Percentiles rank a stretch among this genome's conserved stretches.
Evolutionary conservation across 1,284 basidiomycete genomes (phyloP).

Genomic region (Tilletia walkeri): DNA sequence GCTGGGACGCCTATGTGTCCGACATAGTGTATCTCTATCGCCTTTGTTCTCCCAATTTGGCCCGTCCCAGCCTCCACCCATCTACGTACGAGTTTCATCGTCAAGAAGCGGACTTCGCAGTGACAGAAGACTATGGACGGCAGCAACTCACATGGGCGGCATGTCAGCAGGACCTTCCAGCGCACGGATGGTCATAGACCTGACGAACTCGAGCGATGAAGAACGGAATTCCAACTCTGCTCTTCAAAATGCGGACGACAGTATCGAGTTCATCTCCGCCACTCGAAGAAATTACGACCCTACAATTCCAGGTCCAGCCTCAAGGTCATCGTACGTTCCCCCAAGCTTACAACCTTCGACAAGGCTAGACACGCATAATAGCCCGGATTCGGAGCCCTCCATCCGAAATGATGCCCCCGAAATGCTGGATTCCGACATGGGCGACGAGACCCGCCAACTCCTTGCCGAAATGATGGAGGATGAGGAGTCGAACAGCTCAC

Average conservation of each 20-base stretch:
- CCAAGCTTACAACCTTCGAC: not conserved
- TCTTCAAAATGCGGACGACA: not conserved
- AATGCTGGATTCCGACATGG: slow-evolving; percentile 8
- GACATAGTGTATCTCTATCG: too few relatives aligned
- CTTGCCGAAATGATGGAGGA: not conserved
- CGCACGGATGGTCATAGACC: slow-evolving; percentile 13
- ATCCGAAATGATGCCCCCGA: not conserved
- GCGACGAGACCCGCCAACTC: slow-evolving; percentile 15
- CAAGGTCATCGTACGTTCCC: not conserved
- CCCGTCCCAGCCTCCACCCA: too few relatives aligned
- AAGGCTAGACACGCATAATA: not conserved
- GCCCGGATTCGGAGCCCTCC: not conserved
- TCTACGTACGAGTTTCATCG: too few relatives aligned
- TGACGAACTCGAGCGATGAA: not conserved
- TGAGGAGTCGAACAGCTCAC: not conserved
- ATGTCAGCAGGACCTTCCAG: slow-evolving; percentile 1
- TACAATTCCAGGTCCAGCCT: not conserved
- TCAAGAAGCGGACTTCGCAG: not conserved
- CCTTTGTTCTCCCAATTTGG: too few relatives aligned
- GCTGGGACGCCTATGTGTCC: too few relatives aligned
- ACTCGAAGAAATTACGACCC: not conserved
- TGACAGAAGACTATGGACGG: too few relatives aligned
- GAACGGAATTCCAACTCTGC: not conserved
- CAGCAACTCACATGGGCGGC: too few relatives aligned
- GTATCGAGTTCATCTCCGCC: not conserved